phyloP scores from a whole-genome alignment of 2,329 filamentous ascomycete genomes.

The Aspergillus sp. region DNA sequence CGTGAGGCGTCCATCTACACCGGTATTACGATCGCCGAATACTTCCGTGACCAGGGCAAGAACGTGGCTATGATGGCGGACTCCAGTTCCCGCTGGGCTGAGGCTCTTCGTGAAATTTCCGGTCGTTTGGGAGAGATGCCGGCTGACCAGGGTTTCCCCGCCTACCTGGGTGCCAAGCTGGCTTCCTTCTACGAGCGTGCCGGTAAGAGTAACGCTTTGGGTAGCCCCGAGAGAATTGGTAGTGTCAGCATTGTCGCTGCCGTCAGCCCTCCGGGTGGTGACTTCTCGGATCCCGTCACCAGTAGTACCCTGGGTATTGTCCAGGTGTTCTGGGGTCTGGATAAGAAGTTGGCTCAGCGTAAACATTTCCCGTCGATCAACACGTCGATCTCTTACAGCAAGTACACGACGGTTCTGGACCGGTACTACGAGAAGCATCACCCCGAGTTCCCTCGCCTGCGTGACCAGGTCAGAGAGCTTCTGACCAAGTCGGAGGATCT shows the following conservation, averaged over 20 bases:
- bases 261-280: conserved; percentile 94
- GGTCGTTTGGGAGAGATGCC: conserved; percentile 99
- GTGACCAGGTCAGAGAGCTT: conserved; percentile 90
- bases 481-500: conserved; percentile 94
- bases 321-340: conserved; percentile 98
- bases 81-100: conserved; percentile 96
- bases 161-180: conserved; percentile 93
- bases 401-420: conserved; percentile 87
- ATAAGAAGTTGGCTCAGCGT: conserved; percentile 98
- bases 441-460: conserved; percentile 89
- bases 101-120: conserved; percentile 97
- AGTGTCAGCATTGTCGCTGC: conserved; percentile 98
- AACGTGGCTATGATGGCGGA: conserved; percentile 99
- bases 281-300: conserved; percentile 98
- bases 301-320: conserved; percentile 93
- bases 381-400: conserved; percentile 91
- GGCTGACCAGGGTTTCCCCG: conserved; percentile 98
- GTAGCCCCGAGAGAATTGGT: conserved; percentile 83
- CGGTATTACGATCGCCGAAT: conserved; percentile 90
- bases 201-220: conserved; percentile 79
- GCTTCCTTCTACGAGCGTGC: conserved; percentile 99
- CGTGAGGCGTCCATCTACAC: conserved; percentile 99
- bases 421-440: conserved; percentile 92
- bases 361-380: conserved; percentile 99
- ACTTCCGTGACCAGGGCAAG: conserved; percentile 96